These are phyloP conservation scores for Ascochyta lentis DNA, from an alignment of 2,329 filamentous ascomycete species.

Conservation along the genomic window DNA sequence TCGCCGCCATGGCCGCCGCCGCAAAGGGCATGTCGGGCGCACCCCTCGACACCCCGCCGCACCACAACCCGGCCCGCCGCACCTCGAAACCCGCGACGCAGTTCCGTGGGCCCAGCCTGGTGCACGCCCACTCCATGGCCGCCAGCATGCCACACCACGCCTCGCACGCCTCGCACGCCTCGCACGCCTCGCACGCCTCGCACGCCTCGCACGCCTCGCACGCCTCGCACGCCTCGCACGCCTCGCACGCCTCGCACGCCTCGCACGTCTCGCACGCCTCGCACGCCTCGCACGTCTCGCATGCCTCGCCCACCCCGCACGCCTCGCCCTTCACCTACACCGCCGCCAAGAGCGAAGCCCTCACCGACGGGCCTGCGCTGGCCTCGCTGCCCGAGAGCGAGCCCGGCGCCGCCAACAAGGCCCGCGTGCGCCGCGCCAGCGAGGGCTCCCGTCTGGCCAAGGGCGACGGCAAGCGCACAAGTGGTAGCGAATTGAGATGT, in stretches of 20 bases:
- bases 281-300: slow-evolving; percentile 25
- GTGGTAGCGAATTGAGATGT: slow-evolving; percentile 87
- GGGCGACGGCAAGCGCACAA: slow-evolving; percentile 78
- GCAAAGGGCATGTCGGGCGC: slow-evolving; percentile 68
- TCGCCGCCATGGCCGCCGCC: slow-evolving; percentile 76
- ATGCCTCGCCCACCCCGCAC: too few relatives aligned
- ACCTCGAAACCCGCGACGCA: slow-evolving; percentile 65
- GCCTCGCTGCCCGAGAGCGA: slow-evolving; percentile 53
- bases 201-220: slow-evolving; percentile 26
- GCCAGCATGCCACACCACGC: slow-evolving; percentile 69
- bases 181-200: slow-evolving; percentile 7
- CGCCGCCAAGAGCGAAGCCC: slow-evolving; percentile 61
- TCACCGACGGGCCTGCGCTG: slow-evolving; percentile 72
- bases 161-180: slow-evolving; percentile 16
- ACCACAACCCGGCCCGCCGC: slow-evolving; percentile 65
- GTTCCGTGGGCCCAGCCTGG: slow-evolving; percentile 53
- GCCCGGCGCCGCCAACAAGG: slow-evolving; percentile 56
- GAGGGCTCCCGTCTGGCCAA: slow-evolving; percentile 85
- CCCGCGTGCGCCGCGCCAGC: slow-evolving; percentile 71
- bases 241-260: slow-evolving; percentile 25
- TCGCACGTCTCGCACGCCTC: slow-evolving; percentile 44
- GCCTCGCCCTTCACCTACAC: slow-evolving; percentile 46
- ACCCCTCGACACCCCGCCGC: slow-evolving; percentile 56
- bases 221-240: slow-evolving; percentile 23
- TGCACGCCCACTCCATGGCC: slow-evolving; percentile 62